phyloP scores from a whole-genome alignment of 2,329 filamentous ascomycete genomes.

The Pseudonectria buxi region DNA sequence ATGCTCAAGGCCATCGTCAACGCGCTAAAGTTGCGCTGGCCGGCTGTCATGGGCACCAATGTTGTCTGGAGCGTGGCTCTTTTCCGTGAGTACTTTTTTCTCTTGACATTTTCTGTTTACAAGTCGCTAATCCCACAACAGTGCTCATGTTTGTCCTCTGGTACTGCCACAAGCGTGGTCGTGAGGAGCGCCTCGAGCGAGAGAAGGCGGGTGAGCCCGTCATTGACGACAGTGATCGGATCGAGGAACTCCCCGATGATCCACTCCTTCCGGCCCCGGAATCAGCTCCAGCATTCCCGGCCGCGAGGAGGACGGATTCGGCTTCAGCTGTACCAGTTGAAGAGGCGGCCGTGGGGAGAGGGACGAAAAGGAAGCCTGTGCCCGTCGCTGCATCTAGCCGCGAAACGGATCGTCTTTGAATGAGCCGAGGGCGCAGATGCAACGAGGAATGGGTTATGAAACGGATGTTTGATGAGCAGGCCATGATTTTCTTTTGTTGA shows the following conservation, averaged over 20 bases:
- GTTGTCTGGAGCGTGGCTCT: slow-evolving; percentile 84
- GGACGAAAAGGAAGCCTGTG: neutral
- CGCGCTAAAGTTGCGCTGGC: slow-evolving; percentile 80
- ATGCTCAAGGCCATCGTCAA: slow-evolving; percentile 88
- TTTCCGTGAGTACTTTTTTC: slow-evolving; percentile 57
- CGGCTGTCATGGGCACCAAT: slow-evolving; percentile 85
- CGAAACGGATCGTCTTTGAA: no score
- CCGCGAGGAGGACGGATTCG: neutral
- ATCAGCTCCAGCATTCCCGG: slow-evolving; percentile 2
- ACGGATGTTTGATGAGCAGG: neutral
- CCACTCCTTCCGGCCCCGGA: slow-evolving; percentile 33
- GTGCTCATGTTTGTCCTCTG: slow-evolving; percentile 91
- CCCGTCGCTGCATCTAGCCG: neutral
- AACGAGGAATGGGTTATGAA: no score
- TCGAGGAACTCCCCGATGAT: slow-evolving; percentile 47
- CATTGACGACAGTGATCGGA: slow-evolving; percentile 33
- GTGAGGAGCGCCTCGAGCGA: slow-evolving; percentile 70
- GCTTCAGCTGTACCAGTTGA: no score
- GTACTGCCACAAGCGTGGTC: slow-evolving; percentile 96
- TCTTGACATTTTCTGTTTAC: neutral
- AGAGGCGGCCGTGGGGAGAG: neutral
- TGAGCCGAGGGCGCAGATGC: no score
- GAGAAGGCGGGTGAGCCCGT: slow-evolving; percentile 34
- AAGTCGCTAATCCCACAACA: slow-evolving; percentile 25
- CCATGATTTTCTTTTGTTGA: neutral